Evolutionary conservation across 1,284 basidiomycete genomes (phyloP).

Genomic region (Cystobasidiaceae sp.): DNA sequence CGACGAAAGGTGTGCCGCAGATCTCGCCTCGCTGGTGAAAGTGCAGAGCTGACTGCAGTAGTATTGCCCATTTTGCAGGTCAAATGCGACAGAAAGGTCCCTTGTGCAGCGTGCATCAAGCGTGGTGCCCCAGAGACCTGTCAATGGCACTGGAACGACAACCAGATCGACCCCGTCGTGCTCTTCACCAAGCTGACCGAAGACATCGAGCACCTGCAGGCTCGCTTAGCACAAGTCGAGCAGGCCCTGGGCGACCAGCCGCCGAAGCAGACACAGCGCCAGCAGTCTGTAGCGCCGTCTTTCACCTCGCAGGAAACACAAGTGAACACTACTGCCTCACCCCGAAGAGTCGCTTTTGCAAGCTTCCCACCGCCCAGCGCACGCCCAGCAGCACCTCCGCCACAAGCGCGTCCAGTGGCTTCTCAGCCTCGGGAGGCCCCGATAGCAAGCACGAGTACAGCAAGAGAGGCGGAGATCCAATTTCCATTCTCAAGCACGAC

Average conservation of each 20-base stretch:
- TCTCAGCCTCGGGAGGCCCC: no score
- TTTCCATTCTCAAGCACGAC: not conserved
- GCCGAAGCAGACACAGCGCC: not conserved
- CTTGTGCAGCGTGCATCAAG: slow-evolving; percentile 14
- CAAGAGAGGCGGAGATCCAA: not conserved
- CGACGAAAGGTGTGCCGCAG: slow-evolving; percentile 1
- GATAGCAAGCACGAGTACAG: not conserved
- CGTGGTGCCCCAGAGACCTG: slow-evolving; percentile 9
- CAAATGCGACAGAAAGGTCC: slow-evolving; percentile 11
- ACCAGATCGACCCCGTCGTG: slow-evolving; percentile 2
- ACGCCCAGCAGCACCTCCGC: no score
- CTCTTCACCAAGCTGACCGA: slow-evolving; percentile 13
- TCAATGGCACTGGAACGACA: slow-evolving; percentile 14
- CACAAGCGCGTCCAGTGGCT: no score
- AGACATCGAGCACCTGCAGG: slow-evolving; percentile 1
- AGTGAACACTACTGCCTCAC: no score
- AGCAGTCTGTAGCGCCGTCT: not conserved
- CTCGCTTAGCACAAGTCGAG: not conserved
- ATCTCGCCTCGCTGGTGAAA: not conserved
- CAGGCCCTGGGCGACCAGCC: not conserved
- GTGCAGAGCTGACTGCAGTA: not conserved
- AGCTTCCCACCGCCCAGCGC: no score
- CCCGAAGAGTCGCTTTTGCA: no score
- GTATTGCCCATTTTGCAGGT: not conserved
- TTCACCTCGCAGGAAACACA: no score